Base-by-base conservation (phyloP, 805 yeast genomes). In the Candida yuanshanica region DNA sequence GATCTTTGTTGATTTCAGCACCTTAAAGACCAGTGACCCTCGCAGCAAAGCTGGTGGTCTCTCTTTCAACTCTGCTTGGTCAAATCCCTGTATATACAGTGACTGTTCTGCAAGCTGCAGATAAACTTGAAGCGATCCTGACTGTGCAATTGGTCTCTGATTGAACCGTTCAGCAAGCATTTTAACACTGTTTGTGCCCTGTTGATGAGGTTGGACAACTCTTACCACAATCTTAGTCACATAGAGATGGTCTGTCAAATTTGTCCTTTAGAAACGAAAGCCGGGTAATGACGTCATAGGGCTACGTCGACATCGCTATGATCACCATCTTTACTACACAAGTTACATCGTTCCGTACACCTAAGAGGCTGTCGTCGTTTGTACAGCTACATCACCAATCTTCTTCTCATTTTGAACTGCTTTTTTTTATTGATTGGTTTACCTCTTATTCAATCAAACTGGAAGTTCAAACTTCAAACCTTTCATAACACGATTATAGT, bases 81-180 rank as follows among this genome's bases (percentile, higher is more conserved):
- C 78, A 58, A 86, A 89, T 0, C 97, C 98, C 55, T 85, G 90
- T 9, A 90, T 72, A 52, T 82, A 90, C 13, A 90, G 63, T 31
- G 73, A 78, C 26, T 84, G 85, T 58, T 90, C 98, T 0, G 95
- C 88, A 14, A 89, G 74, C 8, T 82, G 75, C 7, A 88, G 63
- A 51, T 76, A 85, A n/a, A 85, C 59, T 47, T 82, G 77, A n/a
- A 85, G 66, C 1, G 90, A 74, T 2, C 80, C 72, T 0, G 84
- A 74, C 38, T 75, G 79, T 2, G 79, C 74, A 39, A 69, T 52
- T 2, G 93, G 90, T 38, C 68, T 51, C 18, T 27, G 31, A 8
- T 27, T 4, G 18, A 27, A 27, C 31, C 31, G 17, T 14, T 27
- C 31, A 7, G 31, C 31, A 11, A 27, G 31, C 31, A 27, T 27